Percentiles rank a stretch among this genome's conserved stretches.
Conservation (phyloP, 2,329 filamentous ascomycete species). For the Botrytis byssoidea region DNA sequence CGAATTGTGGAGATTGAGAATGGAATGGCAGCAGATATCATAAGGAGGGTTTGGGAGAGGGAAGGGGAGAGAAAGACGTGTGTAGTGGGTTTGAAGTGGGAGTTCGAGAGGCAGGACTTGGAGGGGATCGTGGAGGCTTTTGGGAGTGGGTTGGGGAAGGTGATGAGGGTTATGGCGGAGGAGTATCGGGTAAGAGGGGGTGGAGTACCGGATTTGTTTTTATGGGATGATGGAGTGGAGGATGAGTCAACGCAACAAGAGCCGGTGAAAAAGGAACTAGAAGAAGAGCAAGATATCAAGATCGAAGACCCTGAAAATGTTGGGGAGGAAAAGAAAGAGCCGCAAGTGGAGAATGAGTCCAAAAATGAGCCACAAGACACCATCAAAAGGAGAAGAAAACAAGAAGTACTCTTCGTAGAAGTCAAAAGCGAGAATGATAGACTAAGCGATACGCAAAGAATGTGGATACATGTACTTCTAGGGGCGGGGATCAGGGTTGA, state of each 20-base stretch:
- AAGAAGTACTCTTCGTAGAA: constrained; percentile 34
- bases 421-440: constrained; percentile 71
- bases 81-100: constrained; percentile 90
- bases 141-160: constrained; percentile 73
- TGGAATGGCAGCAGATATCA: constrained; percentile 66
- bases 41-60: constrained; percentile 65
- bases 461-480: constrained; percentile 94
- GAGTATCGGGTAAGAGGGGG: constrained; percentile 86
- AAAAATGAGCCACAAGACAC: not conserved
- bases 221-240: constrained; percentile 58
- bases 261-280: not conserved
- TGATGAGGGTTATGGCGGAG: constrained; percentile 94
- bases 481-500: constrained; percentile 84
- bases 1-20: constrained; percentile 85
- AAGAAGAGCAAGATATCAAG: not conserved
- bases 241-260: not conserved
- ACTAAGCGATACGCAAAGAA: constrained; percentile 88
- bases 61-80: constrained; percentile 74
- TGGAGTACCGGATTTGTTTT: constrained; percentile 87
- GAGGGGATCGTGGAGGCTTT: constrained; percentile 78
- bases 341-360: not conserved
- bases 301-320: not conserved
- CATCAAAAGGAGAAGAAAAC: constrained; percentile 21
- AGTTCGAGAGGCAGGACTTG: constrained; percentile 76
- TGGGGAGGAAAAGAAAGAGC: not conserved